These are phyloP conservation scores for Chaetomidium leptoderma DNA, from an alignment of 495 filamentous ascomycete genomes.

Conservation along the genomic window DNA sequence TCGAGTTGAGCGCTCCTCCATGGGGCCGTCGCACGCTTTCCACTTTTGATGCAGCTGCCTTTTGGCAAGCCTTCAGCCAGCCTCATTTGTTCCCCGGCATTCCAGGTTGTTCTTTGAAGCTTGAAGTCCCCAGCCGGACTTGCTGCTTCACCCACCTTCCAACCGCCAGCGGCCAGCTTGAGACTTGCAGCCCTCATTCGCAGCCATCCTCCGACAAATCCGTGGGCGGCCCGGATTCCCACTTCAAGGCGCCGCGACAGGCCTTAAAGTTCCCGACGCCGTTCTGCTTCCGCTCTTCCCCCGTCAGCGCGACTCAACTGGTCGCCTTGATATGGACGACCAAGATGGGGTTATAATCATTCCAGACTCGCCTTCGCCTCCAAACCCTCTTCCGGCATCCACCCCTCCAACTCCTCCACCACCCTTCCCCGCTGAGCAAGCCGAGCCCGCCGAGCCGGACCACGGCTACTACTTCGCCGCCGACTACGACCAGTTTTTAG, in stretches of 20 bases:
- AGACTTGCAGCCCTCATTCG: background rate
- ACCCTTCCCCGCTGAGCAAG: background rate
- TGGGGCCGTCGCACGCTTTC: background rate
- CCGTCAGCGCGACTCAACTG: too few relatives aligned
- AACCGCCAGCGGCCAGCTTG: background rate
- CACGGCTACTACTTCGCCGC: background rate
- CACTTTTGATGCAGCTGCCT: too few relatives aligned
- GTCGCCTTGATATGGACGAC: background rate
- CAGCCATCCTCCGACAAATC: background rate
- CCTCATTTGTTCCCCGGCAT: conserved; percentile 6
- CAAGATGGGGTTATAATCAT: conserved; percentile 6
- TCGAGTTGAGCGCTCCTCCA: too few relatives aligned
- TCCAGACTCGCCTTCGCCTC: background rate
- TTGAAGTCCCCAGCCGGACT: too few relatives aligned
- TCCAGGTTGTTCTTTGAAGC: too few relatives aligned
- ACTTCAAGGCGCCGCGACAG: background rate
- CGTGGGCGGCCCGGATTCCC: background rate
- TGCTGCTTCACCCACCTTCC: background rate
- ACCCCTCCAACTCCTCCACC: background rate
- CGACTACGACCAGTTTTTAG: background rate
- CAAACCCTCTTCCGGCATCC: background rate
- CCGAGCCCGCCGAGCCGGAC: background rate
- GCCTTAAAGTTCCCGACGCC: too few relatives aligned
- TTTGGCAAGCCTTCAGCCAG: background rate
- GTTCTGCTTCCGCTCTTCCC: background rate